Conservation (phyloP, 768 basidiomycete species). For the Suillus brevipes region DNA sequence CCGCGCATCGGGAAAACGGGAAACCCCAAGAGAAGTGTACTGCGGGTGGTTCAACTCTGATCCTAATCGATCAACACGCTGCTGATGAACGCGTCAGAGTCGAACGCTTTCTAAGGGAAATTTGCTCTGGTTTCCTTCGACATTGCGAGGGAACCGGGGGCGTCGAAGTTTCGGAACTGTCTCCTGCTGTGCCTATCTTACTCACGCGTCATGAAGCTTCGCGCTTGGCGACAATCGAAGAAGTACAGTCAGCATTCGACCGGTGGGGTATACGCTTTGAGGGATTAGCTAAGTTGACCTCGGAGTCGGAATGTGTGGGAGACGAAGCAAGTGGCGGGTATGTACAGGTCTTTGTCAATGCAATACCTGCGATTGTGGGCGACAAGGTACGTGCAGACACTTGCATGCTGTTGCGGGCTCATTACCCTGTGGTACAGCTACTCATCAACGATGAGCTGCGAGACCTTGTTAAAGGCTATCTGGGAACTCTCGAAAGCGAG, state of each 20-base stretch:
- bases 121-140: conserved; percentile 69
- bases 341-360: conserved; percentile 61
- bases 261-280: conserved; percentile 72
- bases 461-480: conserved; percentile 71
- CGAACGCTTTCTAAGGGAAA: conserved; percentile 71
- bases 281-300: conserved; percentile 30
- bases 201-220: conserved; percentile 66
- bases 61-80: conserved; percentile 95
- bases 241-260: conserved; percentile 49
- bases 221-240: conserved; percentile 42
- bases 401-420: conserved; percentile 5
- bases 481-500: conserved; percentile 60
- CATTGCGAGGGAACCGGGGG: conserved; percentile 37
- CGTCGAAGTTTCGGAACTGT: conserved; percentile 44
- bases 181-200: conserved; percentile 59
- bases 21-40: conserved; percentile 15
- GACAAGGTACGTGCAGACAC: conserved; percentile 52
- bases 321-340: conserved; percentile 44
- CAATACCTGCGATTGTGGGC: conserved; percentile 69
- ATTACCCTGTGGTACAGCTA: conserved; percentile 42
- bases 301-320: conserved; percentile 17
- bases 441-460: conserved; percentile 70
- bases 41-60: conserved; percentile 40
- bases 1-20: conserved; percentile 17
- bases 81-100: conserved; percentile 96